Conservation (phyloP, 2,329 filamentous ascomycete species). For the Aspergillus aculeatus region DNA sequence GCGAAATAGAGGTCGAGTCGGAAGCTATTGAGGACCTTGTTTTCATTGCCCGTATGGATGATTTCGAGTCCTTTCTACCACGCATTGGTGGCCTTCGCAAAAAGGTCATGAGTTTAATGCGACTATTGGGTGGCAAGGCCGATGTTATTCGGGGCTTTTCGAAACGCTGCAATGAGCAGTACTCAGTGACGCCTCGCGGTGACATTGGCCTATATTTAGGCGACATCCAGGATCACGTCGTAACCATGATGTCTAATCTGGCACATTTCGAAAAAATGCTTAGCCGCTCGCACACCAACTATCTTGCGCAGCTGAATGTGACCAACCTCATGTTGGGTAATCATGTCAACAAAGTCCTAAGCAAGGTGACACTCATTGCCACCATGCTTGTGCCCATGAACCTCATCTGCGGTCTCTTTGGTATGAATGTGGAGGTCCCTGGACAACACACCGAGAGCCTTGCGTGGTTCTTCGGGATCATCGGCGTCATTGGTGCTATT, state of each 20-base stretch:
- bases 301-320: conserved; percentile 89
- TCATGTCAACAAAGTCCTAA: conserved; percentile 80
- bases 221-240: conserved; percentile 98
- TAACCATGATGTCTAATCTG: conserved; percentile 98
- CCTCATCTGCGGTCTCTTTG: conserved; percentile 67
- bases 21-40: conserved; percentile 95
- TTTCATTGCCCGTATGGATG: conserved; percentile 85
- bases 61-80: conserved; percentile 82
- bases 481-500: conserved; percentile 46
- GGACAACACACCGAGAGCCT: conserved; percentile 37
- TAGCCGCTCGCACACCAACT: conserved; percentile 89
- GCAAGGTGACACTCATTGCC: conserved; percentile 91
- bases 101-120: conserved; percentile 89
- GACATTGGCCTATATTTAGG: conserved; percentile 95
- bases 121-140: conserved; percentile 93
- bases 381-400: conserved; percentile 97
- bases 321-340: conserved; percentile 88
- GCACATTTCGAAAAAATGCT: conserved; percentile 98
- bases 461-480: conserved; percentile 51
- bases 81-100: conserved; percentile 89
- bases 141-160: conserved; percentile 97
- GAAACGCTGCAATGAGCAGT: conserved; percentile 97
- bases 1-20: conserved; percentile 80
- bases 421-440: conserved; percentile 52
- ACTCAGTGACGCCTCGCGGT: conserved; percentile 89